These are phyloP conservation scores for Nemania sp. DNA, from an alignment of 2,329 filamentous ascomycete genomes.

Conservation along the genomic window DNA sequence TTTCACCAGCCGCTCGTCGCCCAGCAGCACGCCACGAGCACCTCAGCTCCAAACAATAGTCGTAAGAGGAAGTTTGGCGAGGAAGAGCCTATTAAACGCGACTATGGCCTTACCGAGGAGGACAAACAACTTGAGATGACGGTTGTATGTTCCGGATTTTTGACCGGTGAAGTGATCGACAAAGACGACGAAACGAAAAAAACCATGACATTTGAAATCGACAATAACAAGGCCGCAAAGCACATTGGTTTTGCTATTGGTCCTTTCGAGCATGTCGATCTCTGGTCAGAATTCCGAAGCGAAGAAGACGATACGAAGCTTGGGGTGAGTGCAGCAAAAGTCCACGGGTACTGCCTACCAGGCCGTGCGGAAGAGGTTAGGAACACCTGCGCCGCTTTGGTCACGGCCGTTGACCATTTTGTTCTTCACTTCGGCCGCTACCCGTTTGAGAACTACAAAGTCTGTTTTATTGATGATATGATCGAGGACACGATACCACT, in stretches of 20 bases:
- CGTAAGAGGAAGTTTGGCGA: slow-evolving; percentile 57
- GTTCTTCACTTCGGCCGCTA: slow-evolving; percentile 90
- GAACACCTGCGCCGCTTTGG: slow-evolving; percentile 87
- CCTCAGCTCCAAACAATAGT: slow-evolving; percentile 46
- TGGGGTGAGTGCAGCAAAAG: slow-evolving; percentile 85
- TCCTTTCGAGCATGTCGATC: slow-evolving; percentile 92
- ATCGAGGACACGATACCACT: slow-evolving; percentile 79
- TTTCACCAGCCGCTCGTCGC: slow-evolving; percentile 63
- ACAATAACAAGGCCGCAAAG: slow-evolving; percentile 80
- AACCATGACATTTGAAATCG: slow-evolving; percentile 85
- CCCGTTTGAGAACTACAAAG: slow-evolving; percentile 90
- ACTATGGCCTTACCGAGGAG: slow-evolving; percentile 71
- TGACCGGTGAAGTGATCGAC: slow-evolving; percentile 85
- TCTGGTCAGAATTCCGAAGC: slow-evolving; percentile 85
- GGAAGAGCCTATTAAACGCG: slow-evolving; percentile 53
- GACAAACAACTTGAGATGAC: slow-evolving; percentile 90
- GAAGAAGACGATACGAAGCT: slow-evolving; percentile 93
- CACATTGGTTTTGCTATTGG: slow-evolving; percentile 95
- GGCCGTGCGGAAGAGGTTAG: slow-evolving; percentile 83
- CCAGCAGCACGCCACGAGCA: slow-evolving; percentile 50
- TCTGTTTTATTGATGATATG: slow-evolving; percentile 94
- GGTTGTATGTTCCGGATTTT: slow-evolving; percentile 89
- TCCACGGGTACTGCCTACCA: slow-evolving; percentile 92
- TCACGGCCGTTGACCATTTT: slow-evolving; percentile 90
- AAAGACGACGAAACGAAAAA: slow-evolving; percentile 83